Evolutionary conservation across 768 basidiomycete species (phyloP).

Genomic region (Lactarius evosmus): DNA sequence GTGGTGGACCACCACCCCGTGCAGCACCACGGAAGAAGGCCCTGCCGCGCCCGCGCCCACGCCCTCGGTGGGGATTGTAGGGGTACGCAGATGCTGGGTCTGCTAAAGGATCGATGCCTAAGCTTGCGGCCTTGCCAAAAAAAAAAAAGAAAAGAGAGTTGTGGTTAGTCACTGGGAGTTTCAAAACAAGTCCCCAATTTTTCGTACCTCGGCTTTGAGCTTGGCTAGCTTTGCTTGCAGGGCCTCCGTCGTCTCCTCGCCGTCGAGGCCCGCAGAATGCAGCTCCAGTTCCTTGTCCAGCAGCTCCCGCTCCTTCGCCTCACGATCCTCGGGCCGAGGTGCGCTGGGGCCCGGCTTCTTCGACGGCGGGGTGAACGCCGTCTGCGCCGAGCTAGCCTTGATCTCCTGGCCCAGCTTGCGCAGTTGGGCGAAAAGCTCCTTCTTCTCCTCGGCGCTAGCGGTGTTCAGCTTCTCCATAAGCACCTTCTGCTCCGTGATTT

Average conservation of each 20-base stretch:
- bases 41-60: constrained; percentile 63
- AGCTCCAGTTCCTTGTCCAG: constrained; percentile 84
- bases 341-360: constrained; percentile 30
- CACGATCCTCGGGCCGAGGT: constrained; percentile 43
- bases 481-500: constrained; percentile 85
- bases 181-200: no score
- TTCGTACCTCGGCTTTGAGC: constrained; percentile 73
- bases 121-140: constrained; percentile 58
- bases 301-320: constrained; percentile 57
- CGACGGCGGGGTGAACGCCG: constrained; percentile 32
- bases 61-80: constrained; percentile 56
- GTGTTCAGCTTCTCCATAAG: constrained; percentile 69
- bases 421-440: constrained; percentile 70
- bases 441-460: constrained; percentile 70
- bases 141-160: background rate
- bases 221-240: constrained; percentile 71
- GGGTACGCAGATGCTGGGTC: constrained; percentile 38
- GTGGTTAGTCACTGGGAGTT: background rate
- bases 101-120: constrained; percentile 52
- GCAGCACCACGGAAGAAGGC: constrained; percentile 57
- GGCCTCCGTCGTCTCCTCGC: constrained; percentile 59
- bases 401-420: constrained; percentile 79
- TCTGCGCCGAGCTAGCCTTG: constrained; percentile 42
- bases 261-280: constrained; percentile 46
- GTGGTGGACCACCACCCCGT: constrained; percentile 64